Percentiles rank a stretch among this genome's conserved stretches.
Conservation (phyloP, 208 protist genomes). For the Spongospora subterranea region DNA sequence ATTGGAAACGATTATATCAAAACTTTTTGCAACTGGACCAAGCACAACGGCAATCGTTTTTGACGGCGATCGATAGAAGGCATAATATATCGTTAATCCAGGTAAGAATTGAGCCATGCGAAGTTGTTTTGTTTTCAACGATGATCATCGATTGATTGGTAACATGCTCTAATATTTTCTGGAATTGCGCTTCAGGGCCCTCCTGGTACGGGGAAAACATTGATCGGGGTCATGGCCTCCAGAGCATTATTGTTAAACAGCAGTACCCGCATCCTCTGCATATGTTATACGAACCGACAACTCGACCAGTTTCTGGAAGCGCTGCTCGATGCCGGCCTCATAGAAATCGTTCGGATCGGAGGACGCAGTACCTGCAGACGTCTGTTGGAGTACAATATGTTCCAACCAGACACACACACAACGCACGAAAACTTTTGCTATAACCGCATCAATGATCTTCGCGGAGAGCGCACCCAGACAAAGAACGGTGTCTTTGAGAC, state of each 20-base stretch:
- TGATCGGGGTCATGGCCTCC: background rate
- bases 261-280: background rate
- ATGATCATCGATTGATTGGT: too few relatives aligned
- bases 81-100: background rate
- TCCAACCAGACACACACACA: background rate
- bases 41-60: background rate
- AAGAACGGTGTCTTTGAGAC: too few relatives aligned
- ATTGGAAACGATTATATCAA: too few relatives aligned
- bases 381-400: background rate
- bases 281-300: background rate
- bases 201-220: background rate
- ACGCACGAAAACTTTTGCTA: background rate
- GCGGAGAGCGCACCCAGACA: too few relatives aligned
- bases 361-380: too few relatives aligned
- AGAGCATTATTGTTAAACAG: background rate
- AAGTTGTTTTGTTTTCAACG: background rate
- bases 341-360: background rate
- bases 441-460: background rate
- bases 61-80: background rate
- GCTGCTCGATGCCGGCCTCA: background rate
- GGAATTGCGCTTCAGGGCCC: background rate
- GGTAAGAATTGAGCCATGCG: background rate
- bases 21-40: background rate
- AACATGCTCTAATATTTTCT: too few relatives aligned
- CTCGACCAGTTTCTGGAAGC: background rate